phyloP scores from a whole-genome alignment of 306 rosid genomes.

The Dalbergia oliveri region DNA sequence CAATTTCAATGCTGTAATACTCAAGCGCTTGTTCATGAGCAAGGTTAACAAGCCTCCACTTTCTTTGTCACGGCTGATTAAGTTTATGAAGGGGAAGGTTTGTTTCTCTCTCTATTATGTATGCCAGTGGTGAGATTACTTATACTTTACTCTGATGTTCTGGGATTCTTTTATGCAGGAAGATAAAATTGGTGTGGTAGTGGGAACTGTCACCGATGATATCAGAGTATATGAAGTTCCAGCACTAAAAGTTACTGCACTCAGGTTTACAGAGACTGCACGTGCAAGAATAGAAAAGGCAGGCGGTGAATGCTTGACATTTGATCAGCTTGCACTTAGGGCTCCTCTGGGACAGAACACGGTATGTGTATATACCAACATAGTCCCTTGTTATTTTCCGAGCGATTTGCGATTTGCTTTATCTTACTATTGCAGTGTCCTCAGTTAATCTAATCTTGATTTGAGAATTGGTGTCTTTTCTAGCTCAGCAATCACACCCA shows the following conservation, averaged over 20 bases:
- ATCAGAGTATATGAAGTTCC: conserved; percentile 83
- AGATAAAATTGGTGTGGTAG: conserved; percentile 67
- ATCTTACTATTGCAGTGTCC: background rate
- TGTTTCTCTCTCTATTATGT: background rate
- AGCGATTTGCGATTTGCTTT: background rate
- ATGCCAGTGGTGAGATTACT: background rate
- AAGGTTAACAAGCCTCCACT: conserved; percentile 79
- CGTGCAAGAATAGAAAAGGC: conserved; percentile 86
- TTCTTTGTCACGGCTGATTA: conserved; percentile 71
- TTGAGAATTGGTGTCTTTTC: background rate
- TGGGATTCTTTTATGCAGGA: conserved; percentile 50
- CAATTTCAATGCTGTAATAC: conserved; percentile 73
- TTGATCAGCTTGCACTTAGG: conserved; percentile 79
- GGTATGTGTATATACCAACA: conserved; percentile 44
- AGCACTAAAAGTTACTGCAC: conserved; percentile 65
- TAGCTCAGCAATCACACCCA: background rate
- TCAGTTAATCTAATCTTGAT: background rate
- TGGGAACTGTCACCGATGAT: conserved; percentile 78
- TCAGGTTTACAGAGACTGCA: conserved; percentile 81
- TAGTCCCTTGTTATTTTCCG: background rate
- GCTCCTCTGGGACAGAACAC: conserved; percentile 90
- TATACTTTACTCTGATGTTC: background rate
- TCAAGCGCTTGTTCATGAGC: conserved; percentile 86
- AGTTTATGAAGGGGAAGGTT: conserved; percentile 69
- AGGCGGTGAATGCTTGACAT: conserved; percentile 84